Percentiles rank a stretch among this genome's conserved stretches.
These are phyloP conservation scores for Ganoderma lucidum DNA, from an alignment of 1,284 basidiomycete genomes.

Conservation along the genomic window DNA sequence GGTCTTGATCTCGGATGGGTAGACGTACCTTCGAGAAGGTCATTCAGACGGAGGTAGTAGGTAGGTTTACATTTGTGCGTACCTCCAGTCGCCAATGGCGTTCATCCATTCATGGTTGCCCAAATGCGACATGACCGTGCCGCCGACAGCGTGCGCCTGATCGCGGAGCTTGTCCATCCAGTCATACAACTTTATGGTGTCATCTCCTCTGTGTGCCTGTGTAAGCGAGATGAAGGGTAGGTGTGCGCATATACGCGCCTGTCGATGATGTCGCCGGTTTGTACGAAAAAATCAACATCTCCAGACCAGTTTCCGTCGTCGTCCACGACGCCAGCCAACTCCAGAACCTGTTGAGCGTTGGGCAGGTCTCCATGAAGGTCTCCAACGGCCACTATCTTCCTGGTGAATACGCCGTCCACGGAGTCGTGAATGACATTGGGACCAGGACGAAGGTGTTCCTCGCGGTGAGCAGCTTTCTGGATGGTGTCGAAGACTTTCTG, in stretches of 20 bases:
- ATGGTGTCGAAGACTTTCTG: constrained; percentile 7
- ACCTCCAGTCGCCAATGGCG: constrained; percentile 90
- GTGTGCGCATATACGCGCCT: constrained; percentile 50
- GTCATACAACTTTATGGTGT: constrained; percentile 83
- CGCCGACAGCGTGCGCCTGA: constrained; percentile 76
- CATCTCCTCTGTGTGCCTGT: constrained; percentile 70
- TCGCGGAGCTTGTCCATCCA: constrained; percentile 86
- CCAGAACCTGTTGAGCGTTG: constrained; percentile 78
- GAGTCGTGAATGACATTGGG: neutral
- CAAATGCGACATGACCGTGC: constrained; percentile 77
- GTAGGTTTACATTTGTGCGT: constrained; percentile 28
- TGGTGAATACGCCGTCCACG: constrained; percentile 35
- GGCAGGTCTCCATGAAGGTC: constrained; percentile 83
- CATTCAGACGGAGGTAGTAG: neutral
- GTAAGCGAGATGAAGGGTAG: neutral
- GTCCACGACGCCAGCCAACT: constrained; percentile 79
- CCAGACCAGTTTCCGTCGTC: constrained; percentile 80
- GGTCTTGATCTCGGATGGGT: constrained; percentile 78
- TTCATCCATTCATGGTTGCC: constrained; percentile 98
- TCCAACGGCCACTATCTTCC: constrained; percentile 79
- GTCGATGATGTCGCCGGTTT: constrained; percentile 95
- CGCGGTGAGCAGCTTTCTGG: constrained; percentile 28
- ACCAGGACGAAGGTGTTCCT: constrained; percentile 4
- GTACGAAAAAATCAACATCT: constrained; percentile 83
- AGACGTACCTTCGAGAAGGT: constrained; percentile 72